These are phyloP conservation scores for Pseudogymnoascus sp. DNA, from an alignment of 2,329 filamentous ascomycete genomes.

Conservation along the genomic window DNA sequence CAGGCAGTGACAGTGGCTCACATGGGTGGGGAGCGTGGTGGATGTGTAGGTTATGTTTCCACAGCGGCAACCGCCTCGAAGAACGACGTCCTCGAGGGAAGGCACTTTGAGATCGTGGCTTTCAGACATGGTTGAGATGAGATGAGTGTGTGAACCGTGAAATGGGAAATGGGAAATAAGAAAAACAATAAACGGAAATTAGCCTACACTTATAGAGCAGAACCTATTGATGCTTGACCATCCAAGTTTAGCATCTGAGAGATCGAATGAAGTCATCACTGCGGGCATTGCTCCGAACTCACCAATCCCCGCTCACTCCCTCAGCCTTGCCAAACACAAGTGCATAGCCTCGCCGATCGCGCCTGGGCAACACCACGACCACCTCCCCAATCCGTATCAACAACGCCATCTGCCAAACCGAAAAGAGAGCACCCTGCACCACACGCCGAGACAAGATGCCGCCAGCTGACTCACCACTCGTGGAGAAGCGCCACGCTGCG, in stretches of 20 bases:
- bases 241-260: conserved; percentile 12
- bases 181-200: neutral
- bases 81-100: conserved; percentile 14
- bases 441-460: conserved; percentile 27
- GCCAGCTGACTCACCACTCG: conserved; percentile 47
- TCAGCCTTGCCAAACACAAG: neutral
- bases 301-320: neutral
- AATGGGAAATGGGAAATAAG: neutral
- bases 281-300: neutral
- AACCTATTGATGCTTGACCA: neutral
- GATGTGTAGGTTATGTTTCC: conserved; percentile 35
- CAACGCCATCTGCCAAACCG: neutral
- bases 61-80: conserved; percentile 39
- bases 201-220: neutral
- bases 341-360: neutral
- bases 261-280: conserved; percentile 15
- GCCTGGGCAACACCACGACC: neutral
- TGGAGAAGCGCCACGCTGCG: conserved; percentile 61
- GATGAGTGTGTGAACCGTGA: neutral
- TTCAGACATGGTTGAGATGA: neutral
- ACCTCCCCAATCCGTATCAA: neutral
- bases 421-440: neutral
- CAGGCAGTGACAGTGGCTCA: conserved; percentile 40
- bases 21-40: conserved; percentile 28
- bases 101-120: neutral